phyloP scores from a whole-genome alignment of 2,329 filamentous ascomycete species.

The Domatiomyces globalis region DNA sequence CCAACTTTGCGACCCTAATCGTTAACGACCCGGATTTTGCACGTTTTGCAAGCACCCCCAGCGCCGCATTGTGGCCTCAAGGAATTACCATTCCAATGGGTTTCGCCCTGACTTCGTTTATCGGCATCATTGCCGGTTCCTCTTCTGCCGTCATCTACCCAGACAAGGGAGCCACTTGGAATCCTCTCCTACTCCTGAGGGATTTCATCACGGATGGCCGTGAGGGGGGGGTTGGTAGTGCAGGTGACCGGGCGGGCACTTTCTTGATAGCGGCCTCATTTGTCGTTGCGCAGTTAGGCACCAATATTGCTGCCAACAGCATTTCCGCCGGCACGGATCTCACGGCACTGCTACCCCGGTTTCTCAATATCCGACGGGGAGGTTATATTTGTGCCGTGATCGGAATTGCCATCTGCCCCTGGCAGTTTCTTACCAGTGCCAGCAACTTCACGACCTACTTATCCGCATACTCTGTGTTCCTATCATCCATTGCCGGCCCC shows the following conservation, averaged over 20 bases:
- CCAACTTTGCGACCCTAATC: slow-evolving; percentile 80
- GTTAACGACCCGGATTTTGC: slow-evolving; percentile 67
- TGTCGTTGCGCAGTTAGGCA: slow-evolving; percentile 25
- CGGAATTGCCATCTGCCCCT: slow-evolving; percentile 72
- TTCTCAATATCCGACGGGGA: slow-evolving; percentile 6
- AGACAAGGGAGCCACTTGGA: no score
- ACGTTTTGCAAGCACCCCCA: slow-evolving; percentile 50
- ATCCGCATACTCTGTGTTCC: slow-evolving; percentile 79
- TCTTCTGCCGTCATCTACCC: no score
- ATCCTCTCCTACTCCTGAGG: slow-evolving; percentile 55
- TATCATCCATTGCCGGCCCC: slow-evolving; percentile 86
- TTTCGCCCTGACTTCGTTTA: slow-evolving; percentile 74
- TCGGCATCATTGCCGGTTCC: slow-evolving; percentile 65
- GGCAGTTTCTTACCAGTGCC: slow-evolving; percentile 55
- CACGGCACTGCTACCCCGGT: slow-evolving; percentile 12
- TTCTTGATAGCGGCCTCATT: slow-evolving; percentile 53
- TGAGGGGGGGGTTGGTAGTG: slow-evolving; percentile 54
- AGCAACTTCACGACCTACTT: slow-evolving; percentile 83
- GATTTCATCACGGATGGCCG: no score
- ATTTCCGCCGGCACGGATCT: slow-evolving; percentile 10
- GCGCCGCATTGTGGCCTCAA: slow-evolving; percentile 58
- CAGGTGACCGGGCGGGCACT: slow-evolving; percentile 56
- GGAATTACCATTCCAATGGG: no score
- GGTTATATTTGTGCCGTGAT: slow-evolving; percentile 67
- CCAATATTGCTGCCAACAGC: slow-evolving; percentile 34